Conservation (phyloP, 2,329 filamentous ascomycete species). For the Salinomyces thailandicus region DNA sequence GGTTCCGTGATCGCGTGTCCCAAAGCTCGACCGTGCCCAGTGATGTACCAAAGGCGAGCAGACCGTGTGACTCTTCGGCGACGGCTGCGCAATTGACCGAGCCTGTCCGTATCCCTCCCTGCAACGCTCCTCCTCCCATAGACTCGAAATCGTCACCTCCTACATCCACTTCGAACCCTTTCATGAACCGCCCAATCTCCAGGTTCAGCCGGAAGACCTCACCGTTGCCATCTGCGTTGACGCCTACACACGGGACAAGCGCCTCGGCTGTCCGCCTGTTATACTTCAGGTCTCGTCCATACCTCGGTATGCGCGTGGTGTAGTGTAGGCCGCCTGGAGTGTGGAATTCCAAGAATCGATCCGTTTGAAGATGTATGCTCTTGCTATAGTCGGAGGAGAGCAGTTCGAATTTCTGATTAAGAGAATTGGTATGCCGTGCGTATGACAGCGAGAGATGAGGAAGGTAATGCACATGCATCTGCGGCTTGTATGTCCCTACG, state of each 20-base stretch:
- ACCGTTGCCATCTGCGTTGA: slow-evolving; percentile 74
- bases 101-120: slow-evolving; percentile 76
- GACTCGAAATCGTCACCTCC: slow-evolving; percentile 66
- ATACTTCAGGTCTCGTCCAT: slow-evolving; percentile 82
- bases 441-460: slow-evolving; percentile 90
- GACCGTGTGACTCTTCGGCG: slow-evolving; percentile 78
- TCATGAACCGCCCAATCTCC: slow-evolving; percentile 87
- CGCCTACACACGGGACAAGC: slow-evolving; percentile 74
- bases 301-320: slow-evolving; percentile 77
- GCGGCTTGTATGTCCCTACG: slow-evolving; percentile 57
- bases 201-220: slow-evolving; percentile 91
- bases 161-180: slow-evolving; percentile 82
- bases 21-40: slow-evolving; percentile 95
- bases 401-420: slow-evolving; percentile 85
- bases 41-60: slow-evolving; percentile 87
- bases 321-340: slow-evolving; percentile 82
- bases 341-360: slow-evolving; percentile 87
- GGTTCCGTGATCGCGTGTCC: slow-evolving; percentile 75
- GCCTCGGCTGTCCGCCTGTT: slow-evolving; percentile 74
- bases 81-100: slow-evolving; percentile 80
- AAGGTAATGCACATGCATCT: slow-evolving; percentile 93
- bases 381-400: slow-evolving; percentile 89
- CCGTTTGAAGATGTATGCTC: slow-evolving; percentile 83
- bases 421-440: slow-evolving; percentile 77
- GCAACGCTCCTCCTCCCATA: slow-evolving; percentile 60